phyloP scores from a whole-genome alignment of 208 protist genomes.

The Strigomonas culicis region DNA sequence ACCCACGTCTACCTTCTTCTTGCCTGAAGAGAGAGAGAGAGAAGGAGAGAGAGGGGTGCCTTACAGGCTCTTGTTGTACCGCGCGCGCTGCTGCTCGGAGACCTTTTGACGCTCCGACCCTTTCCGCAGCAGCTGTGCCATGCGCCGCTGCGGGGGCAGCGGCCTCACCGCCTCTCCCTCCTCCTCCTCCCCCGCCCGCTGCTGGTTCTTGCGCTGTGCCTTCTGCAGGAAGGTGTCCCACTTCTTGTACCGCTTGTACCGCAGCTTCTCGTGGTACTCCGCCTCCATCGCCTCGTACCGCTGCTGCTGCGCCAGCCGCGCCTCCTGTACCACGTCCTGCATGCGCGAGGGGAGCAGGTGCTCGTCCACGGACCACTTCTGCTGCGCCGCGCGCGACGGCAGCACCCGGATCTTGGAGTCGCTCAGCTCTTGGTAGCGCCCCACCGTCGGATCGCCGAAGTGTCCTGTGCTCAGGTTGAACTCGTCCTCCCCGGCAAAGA shows the following conservation, averaged over 20 bases:
- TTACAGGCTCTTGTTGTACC: conserved; percentile 61
- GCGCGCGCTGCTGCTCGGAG: conserved; percentile 31
- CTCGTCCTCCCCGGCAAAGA: conserved; percentile 72
- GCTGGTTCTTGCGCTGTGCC: conserved; percentile 46
- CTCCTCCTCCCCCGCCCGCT: conserved; percentile 8
- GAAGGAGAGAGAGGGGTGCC: background rate
- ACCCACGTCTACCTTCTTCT: too few species aligned
- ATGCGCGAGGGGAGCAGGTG: conserved; percentile 63
- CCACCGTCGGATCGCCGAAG: conserved; percentile 68
- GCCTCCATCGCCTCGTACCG: conserved; percentile 54
- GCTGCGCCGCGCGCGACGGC: conserved; percentile 54
- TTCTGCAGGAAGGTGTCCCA: conserved; percentile 73
- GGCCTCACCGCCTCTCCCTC: conserved; percentile 31
- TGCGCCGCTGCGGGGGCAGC: conserved; percentile 45
- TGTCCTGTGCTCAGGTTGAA: conserved; percentile 77
- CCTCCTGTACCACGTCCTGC: conserved; percentile 59
- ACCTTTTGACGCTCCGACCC: conserved; percentile 55
- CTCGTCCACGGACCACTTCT: conserved; percentile 63
- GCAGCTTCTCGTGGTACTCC: conserved; percentile 55
- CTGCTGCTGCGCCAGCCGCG: conserved; percentile 47
- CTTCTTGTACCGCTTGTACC: conserved; percentile 71
- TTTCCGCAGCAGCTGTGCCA: conserved; percentile 66
- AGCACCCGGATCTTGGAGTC: conserved; percentile 75
- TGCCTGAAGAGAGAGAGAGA: background rate
- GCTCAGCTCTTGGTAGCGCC: conserved; percentile 79